Conservation (phyloP, 2,329 filamentous ascomycete species). For the Aureobasidium sp. region DNA sequence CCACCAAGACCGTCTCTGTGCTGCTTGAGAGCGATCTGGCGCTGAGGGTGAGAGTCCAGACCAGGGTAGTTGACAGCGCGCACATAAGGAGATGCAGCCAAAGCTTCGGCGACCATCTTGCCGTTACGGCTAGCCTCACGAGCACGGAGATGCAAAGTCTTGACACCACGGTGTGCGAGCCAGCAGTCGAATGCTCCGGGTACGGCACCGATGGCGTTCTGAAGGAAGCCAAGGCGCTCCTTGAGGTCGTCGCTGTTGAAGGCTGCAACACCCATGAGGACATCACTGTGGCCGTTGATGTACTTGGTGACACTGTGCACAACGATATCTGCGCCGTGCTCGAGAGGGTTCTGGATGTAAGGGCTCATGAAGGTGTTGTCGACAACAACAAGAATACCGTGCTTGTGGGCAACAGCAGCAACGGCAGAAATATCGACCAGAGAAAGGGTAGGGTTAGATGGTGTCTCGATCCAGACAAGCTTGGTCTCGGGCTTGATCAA, state of each 20-base stretch:
- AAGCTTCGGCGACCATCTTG: constrained; percentile 63
- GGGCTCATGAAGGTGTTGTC: constrained; percentile 98
- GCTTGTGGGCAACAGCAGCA: constrained; percentile 72
- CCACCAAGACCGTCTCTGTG: constrained; percentile 92
- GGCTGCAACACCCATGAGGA: constrained; percentile 94
- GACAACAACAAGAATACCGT: constrained; percentile 91
- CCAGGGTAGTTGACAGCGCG: constrained; percentile 94
- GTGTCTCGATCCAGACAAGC: constrained; percentile 94
- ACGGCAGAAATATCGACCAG: constrained; percentile 90
- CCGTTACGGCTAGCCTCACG: constrained; percentile 81
- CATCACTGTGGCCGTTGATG: constrained; percentile 94
- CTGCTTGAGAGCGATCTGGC: constrained; percentile 77
- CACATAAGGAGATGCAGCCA: constrained; percentile 75
- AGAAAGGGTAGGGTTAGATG: constrained; percentile 87
- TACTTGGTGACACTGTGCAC: constrained; percentile 98
- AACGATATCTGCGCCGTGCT: constrained; percentile 90
- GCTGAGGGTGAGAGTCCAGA: constrained; percentile 77
- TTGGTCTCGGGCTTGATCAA: constrained; percentile 86
- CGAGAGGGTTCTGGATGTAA: constrained; percentile 92
- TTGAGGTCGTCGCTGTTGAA: constrained; percentile 82
- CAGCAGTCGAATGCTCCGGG: constrained; percentile 95
- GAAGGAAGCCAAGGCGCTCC: constrained; percentile 75
- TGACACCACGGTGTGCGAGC: constrained; percentile 93
- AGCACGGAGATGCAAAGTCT: constrained; percentile 90
- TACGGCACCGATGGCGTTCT: constrained; percentile 95